phyloP scores from a whole-genome alignment of 192 early-diverging fungal species.

The Backusella circina region DNA sequence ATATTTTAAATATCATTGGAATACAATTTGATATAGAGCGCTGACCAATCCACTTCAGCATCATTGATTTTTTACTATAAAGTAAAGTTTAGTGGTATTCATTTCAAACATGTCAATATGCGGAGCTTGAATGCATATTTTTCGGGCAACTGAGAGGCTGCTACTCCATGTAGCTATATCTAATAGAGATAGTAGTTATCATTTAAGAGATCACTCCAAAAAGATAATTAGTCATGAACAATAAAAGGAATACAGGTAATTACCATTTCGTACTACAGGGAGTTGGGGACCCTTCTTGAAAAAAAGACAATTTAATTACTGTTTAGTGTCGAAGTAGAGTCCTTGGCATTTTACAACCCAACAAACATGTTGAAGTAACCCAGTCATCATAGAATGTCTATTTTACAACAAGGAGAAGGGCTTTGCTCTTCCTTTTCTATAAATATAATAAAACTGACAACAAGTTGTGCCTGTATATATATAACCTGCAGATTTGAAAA shows the following conservation, averaged over 20 bases:
- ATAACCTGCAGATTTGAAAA: neutral
- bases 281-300: neutral
- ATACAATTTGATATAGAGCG: no score
- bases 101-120: no score
- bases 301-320: neutral
- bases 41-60: no score
- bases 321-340: neutral
- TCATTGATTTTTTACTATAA: no score
- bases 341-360: neutral
- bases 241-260: neutral
- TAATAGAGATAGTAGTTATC: neutral
- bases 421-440: neutral
- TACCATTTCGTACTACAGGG: neutral
- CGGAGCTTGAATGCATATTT: no score
- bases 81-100: no score
- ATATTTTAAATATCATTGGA: no score
- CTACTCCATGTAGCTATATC: no score
- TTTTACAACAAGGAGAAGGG: neutral
- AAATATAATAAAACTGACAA: neutral
- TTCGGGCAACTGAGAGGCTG: no score
- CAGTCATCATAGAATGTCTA: neutral
- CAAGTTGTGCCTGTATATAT: neutral
- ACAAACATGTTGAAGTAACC: neutral
- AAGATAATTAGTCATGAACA: neutral
- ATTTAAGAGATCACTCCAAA: neutral